Base-by-base conservation (phyloP, 257 asterid species). In the Ehretia macrophylla region DNA sequence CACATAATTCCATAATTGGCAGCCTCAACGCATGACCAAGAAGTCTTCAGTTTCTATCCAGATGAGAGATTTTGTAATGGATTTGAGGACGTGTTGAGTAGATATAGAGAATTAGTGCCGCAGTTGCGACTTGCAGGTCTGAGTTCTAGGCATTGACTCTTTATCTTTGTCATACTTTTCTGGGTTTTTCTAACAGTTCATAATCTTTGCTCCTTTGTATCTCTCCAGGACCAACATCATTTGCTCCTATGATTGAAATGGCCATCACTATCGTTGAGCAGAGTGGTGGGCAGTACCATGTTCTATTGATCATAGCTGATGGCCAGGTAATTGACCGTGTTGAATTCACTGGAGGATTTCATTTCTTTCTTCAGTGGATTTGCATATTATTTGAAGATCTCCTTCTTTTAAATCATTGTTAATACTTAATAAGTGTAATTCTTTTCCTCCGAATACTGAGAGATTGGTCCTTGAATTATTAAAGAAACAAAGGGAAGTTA, bases 21-120 rank as follows among this genome's bases (percentile, higher is more conserved):
- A 92, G 97, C 99, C 58, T 85, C 99, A 14, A 92, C 99, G n/a
- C 99, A 92, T 75, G 99, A 92, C 73, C 95, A 88, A 79, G 97
- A 88, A 70, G 95, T 84, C 66, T 92, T 88, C 74, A 81, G 89
- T 76, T 92, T 92, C 70, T 81, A 70, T 42, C 86, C 95, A 0
- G 94, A 88, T 32, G 97, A 88, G 14, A 81, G 83, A 63, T 79
- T 77, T 66, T 92, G 99, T 66, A 85, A 92, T 14, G 99, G 99
- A 23, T 92, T 92, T 64, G 99, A 92, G 77, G 95, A 88, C 73
- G 97, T 92, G 11, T 60, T 92, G 78, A 65, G 71, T 10, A 84
- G 99, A 67, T 92, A 92, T 59, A 80, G 93, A 68, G 95, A 88
- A 66, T 74, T 92, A 60, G 96, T 88, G 69, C 99, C 99, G 60